Percentiles rank a stretch among this genome's conserved stretches.
Conservation (phyloP, 177 flowering plant genomes). For the Tripterygium wilfordii region DNA sequence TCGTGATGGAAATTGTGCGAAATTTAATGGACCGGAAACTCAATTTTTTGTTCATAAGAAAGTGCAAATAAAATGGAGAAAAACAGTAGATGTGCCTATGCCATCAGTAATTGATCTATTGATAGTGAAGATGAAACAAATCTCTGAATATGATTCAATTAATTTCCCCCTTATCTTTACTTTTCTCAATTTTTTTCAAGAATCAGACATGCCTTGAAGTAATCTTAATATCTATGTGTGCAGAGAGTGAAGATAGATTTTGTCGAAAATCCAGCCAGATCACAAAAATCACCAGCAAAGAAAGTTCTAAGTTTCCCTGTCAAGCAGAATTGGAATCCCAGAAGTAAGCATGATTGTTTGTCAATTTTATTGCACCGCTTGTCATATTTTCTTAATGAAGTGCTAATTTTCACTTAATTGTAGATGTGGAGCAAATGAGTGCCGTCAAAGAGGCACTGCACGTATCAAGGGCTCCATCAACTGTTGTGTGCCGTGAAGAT, state of each 20-base stretch:
- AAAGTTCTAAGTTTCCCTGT: conserved; percentile 21
- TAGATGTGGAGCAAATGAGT: conserved; percentile 61
- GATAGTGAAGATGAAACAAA: too few relatives aligned
- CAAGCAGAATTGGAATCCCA: conserved; percentile 57
- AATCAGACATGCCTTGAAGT: too few relatives aligned
- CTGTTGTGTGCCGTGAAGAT: conserved; percentile 69
- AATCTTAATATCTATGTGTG: background rate
- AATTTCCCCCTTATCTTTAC: background rate
- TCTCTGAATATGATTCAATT: too few relatives aligned
- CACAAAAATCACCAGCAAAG: conserved; percentile 24
- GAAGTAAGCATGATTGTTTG: conserved; percentile 31
- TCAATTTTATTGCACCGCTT: too few relatives aligned
- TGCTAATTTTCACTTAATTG: background rate
- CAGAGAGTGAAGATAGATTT: conserved; percentile 26
- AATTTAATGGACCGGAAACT: too few relatives aligned
- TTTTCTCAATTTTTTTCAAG: too few relatives aligned
- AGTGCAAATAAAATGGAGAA: too few relatives aligned
- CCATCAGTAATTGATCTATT: too few relatives aligned
- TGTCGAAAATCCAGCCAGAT: conserved; percentile 4
- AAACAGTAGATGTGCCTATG: too few relatives aligned
- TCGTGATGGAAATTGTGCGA: too few relatives aligned
- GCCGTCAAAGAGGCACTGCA: conserved; percentile 79
- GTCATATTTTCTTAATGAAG: background rate
- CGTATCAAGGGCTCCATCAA: conserved; percentile 57
- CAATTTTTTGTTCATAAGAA: too few relatives aligned